Percentiles rank a stretch among this genome's conserved stretches.
These are phyloP conservation scores for Coniferiporia weirii DNA, from an alignment of 1,284 basidiomycete genomes.

Conservation along the genomic window DNA sequence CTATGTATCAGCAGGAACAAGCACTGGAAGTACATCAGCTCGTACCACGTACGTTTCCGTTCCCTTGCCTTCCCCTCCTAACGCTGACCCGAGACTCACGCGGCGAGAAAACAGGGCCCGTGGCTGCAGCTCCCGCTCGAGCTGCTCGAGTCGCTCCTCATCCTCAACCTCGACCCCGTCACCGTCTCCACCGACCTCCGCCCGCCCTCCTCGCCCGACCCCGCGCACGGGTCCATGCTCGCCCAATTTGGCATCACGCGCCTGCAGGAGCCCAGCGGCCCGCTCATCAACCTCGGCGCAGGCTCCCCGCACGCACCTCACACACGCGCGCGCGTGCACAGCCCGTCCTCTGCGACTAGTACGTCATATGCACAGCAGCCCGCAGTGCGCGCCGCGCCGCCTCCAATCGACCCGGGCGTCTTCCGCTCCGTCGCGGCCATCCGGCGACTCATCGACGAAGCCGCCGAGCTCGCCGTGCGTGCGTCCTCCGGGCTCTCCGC, in stretches of 20 bases:
- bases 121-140: constrained; percentile 84
- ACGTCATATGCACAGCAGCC: neutral
- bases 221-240: constrained; percentile 23
- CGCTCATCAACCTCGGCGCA: constrained; percentile 43
- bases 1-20: constrained; percentile 82
- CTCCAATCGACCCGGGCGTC: constrained; percentile 80
- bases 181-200: constrained; percentile 43
- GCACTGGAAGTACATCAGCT: constrained; percentile 83
- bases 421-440: constrained; percentile 70
- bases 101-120: constrained; percentile 50
- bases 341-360: too few species aligned
- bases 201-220: constrained; percentile 22
- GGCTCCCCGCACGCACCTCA: constrained; percentile 47
- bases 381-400: constrained; percentile 37
- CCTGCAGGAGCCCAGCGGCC: constrained; percentile 35
- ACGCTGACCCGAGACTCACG: neutral
- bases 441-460: constrained; percentile 76
- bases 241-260: constrained; percentile 28
- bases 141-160: constrained; percentile 70
- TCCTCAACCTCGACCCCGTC: constrained; percentile 68
- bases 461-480: constrained; percentile 74
- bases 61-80: neutral
- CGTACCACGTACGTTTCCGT: constrained; percentile 65
- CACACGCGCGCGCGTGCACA: too few species aligned
- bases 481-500: constrained; percentile 74